These are phyloP conservation scores for Grosmannia serpens DNA, from an alignment of 2,329 filamentous ascomycete genomes.

Conservation along the genomic window DNA sequence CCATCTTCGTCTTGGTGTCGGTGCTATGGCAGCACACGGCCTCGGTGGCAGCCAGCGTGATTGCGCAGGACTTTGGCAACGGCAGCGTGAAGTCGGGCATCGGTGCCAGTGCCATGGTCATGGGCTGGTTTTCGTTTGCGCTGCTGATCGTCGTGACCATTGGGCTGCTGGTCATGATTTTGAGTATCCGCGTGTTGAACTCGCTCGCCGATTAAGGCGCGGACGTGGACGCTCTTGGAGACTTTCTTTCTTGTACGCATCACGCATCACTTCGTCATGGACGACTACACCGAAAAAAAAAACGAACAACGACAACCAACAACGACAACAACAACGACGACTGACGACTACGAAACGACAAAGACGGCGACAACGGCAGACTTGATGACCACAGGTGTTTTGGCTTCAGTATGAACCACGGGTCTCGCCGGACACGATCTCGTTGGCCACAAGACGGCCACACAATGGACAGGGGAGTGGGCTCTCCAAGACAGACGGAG, in stretches of 20 bases:
- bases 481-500: no score
- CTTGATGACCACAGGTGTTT: no score
- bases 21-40: conserved; percentile 89
- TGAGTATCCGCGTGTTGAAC: conserved; percentile 75
- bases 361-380: no score
- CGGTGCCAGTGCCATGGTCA: conserved; percentile 88
- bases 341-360: no score
- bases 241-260: background rate
- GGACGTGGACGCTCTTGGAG: background rate
- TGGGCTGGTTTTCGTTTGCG: conserved; percentile 95
- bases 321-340: no score
- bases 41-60: conserved; percentile 85
- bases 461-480: no score
- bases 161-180: conserved; percentile 87
- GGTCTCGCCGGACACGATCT: no score
- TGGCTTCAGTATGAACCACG: no score
- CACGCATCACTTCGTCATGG: no score
- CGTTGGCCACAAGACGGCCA: no score
- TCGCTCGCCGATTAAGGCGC: conserved; percentile 33
- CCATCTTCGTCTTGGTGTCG: conserved; percentile 62
- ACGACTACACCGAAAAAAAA: no score
- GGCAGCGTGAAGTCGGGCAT: conserved; percentile 79
- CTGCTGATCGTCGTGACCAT: conserved; percentile 92
- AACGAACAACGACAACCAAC: no score
- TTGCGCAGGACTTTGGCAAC: conserved; percentile 87